These are phyloP conservation scores for Fraxinus excelsior DNA, from an alignment of 257 asterid species.

Conservation along the genomic window DNA sequence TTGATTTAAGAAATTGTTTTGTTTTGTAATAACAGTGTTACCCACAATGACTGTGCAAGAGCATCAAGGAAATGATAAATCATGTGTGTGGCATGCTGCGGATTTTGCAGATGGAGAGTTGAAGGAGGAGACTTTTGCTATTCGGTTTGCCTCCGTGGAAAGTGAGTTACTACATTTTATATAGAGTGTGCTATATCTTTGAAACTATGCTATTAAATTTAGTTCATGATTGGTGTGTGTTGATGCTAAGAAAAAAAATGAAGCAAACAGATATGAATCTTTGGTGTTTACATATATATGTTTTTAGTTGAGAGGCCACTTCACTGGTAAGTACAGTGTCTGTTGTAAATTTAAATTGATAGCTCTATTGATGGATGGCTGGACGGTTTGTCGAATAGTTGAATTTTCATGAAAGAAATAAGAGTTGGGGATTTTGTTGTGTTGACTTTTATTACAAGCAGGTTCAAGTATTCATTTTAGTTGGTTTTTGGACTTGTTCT, in stretches of 20 bases:
- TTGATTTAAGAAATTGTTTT: background rate
- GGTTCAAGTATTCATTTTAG: background rate
- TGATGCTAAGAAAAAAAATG: background rate
- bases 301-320: background rate
- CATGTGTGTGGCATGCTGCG: conserved; percentile 63
- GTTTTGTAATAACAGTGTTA: conserved; percentile 30
- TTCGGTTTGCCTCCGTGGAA: conserved; percentile 46
- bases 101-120: conserved; percentile 58
- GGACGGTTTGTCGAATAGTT: background rate
- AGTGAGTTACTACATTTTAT: conserved; percentile 26
- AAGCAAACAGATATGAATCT: background rate
- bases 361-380: background rate
- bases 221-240: background rate
- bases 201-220: background rate
- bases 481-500: background rate
- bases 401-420: background rate
- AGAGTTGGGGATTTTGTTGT: background rate
- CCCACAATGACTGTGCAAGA: conserved; percentile 47
- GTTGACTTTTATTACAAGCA: background rate
- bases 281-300: background rate
- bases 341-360: background rate
- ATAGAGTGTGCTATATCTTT: background rate
- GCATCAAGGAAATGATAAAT: conserved; percentile 54
- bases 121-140: conserved; percentile 50
- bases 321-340: background rate